phyloP scores from a whole-genome alignment of 257 asterid genomes.

The Penstemon barbatus region DNA sequence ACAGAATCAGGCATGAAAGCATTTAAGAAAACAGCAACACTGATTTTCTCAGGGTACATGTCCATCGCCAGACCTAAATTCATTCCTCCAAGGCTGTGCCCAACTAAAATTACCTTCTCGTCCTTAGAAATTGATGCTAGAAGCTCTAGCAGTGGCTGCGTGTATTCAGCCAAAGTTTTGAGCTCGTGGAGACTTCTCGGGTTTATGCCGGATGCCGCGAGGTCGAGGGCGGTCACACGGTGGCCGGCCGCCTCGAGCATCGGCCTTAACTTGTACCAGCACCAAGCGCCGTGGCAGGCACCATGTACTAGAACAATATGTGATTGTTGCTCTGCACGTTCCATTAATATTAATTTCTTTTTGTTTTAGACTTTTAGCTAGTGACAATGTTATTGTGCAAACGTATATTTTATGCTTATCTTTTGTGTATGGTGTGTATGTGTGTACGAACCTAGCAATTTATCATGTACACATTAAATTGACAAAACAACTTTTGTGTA shows the following conservation, averaged over 20 bases:
- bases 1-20: slow-evolving; percentile 54
- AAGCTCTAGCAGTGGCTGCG: slow-evolving; percentile 43
- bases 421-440: no score
- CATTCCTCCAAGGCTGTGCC: slow-evolving; percentile 63
- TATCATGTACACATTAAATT: no score
- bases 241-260: slow-evolving; percentile 64
- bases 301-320: slow-evolving; percentile 68
- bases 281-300: slow-evolving; percentile 71
- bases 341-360: no score
- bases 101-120: slow-evolving; percentile 57
- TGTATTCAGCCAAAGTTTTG: slow-evolving; percentile 42
- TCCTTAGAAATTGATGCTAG: slow-evolving; percentile 36
- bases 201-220: slow-evolving; percentile 58
- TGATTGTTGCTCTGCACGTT: neutral
- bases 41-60: slow-evolving; percentile 42
- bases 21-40: slow-evolving; percentile 45
- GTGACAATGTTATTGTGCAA: no score
- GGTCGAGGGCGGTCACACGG: slow-evolving; percentile 54
- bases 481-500: no score
- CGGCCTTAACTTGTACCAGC: slow-evolving; percentile 65
- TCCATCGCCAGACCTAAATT: slow-evolving; percentile 46
- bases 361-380: no score
- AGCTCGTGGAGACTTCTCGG: slow-evolving; percentile 33
- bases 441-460: no score
- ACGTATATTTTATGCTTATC: no score